Evolutionary conservation across 192 early-diverging fungal genomes (phyloP).

Genomic region (Coemansia sp.): DNA sequence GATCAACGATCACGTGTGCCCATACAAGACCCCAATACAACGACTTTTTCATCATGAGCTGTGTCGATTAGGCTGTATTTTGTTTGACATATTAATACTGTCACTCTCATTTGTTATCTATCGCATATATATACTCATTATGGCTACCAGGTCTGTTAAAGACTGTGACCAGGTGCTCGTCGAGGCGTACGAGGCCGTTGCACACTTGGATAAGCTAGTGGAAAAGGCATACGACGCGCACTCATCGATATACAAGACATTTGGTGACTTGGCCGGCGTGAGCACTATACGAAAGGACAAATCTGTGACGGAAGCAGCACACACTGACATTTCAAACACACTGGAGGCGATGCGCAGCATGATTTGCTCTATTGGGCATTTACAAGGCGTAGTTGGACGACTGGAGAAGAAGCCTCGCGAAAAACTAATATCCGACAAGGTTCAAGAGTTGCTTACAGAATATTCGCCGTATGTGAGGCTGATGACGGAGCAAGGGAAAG

Average conservation of each 20-base stretch:
- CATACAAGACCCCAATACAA: neutral
- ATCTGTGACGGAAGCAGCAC: conserved; percentile 46
- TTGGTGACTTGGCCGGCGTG: conserved; percentile 50
- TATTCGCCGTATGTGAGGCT: conserved; percentile 44
- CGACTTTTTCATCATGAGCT: neutral
- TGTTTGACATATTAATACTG: too few relatives aligned
- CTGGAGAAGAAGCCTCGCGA: conserved; percentile 53
- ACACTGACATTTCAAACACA: conserved; percentile 43
- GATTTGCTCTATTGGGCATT: conserved; percentile 34
- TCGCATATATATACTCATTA: neutral
- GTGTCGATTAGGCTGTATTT: neutral
- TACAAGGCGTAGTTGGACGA: conserved; percentile 28
- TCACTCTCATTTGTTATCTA: neutral
- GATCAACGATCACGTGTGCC: neutral
- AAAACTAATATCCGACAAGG: conserved; percentile 44
- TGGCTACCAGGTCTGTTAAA: neutral
- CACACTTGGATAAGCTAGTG: conserved; percentile 34
- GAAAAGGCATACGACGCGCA: conserved; percentile 55
- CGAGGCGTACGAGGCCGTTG: conserved; percentile 32
- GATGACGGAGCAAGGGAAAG: conserved; percentile 41
- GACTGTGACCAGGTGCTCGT: conserved; percentile 34
- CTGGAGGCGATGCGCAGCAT: conserved; percentile 46
- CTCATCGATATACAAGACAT: conserved; percentile 46
- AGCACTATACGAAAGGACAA: conserved; percentile 55
- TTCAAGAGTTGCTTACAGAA: conserved; percentile 32